A percentile compares a stretch with the other conserved stretches of the same genome.
Conservation (phyloP, 352 stramenopile genomes). For the Phytophthora melonis region DNA sequence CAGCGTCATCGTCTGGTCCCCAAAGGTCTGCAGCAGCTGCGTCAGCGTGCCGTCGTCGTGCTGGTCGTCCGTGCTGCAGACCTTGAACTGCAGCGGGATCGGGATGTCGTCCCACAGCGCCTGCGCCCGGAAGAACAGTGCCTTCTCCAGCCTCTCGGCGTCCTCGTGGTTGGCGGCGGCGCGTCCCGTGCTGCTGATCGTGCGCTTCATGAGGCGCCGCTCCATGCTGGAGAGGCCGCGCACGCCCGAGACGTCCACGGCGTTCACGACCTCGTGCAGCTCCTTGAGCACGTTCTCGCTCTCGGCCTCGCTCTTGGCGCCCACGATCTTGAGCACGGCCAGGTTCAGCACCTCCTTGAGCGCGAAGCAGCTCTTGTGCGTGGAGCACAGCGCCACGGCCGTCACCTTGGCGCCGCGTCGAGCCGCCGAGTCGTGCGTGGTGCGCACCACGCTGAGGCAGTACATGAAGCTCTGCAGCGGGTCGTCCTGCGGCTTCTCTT, state of each 20-base stretch:
- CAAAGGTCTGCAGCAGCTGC: conserved; percentile 80
- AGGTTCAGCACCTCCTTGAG: conserved; percentile 82
- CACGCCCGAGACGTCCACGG: conserved; percentile 67
- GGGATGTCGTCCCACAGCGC: conserved; percentile 67
- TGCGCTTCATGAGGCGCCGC: conserved; percentile 76
- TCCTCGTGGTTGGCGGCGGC: conserved; percentile 47
- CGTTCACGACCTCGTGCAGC: conserved; percentile 79
- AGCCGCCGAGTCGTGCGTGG: conserved; percentile 76
- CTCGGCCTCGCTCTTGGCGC: conserved; percentile 50
- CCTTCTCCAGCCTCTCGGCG: conserved; percentile 56
- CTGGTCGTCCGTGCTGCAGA: conserved; percentile 87
- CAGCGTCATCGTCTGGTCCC: conserved; percentile 85
- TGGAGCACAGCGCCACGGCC: conserved; percentile 84
- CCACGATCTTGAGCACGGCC: conserved; percentile 74
- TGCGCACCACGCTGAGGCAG: conserved; percentile 88
- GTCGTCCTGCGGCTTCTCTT: conserved; percentile 18
- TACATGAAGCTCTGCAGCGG: conserved; percentile 86
- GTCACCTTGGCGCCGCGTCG: conserved; percentile 84
- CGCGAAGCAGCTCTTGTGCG: conserved; percentile 80
- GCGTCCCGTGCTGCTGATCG: conserved; percentile 61
- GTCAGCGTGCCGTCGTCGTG: conserved; percentile 81
- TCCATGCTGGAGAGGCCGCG: conserved; percentile 81
- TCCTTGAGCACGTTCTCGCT: conserved; percentile 61
- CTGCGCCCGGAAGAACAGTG: conserved; percentile 67
- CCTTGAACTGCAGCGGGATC: conserved; percentile 81